These are phyloP conservation scores for Claviceps sp. DNA, from an alignment of 2,329 filamentous ascomycete species.

Conservation along the genomic window DNA sequence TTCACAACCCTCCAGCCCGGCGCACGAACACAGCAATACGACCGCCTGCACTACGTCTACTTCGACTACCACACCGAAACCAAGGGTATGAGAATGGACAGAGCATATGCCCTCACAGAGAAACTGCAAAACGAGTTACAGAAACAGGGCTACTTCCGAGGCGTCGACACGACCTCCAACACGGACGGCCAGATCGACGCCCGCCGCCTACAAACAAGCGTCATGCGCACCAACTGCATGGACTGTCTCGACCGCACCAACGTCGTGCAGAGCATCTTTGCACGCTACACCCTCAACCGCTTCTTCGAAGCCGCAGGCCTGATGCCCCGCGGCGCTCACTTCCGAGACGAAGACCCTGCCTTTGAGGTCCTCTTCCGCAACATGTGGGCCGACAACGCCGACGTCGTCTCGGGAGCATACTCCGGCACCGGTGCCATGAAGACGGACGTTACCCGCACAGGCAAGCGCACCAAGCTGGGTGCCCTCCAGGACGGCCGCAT, in stretches of 20 bases:
- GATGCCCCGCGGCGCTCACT: constrained; percentile 60
- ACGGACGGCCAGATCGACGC: constrained; percentile 62
- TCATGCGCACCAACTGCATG: constrained; percentile 98
- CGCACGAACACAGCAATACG: constrained; percentile 48
- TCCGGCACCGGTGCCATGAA: constrained; percentile 95
- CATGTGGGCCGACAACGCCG: constrained; percentile 96
- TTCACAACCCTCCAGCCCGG: constrained; percentile 63
- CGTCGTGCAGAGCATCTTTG: constrained; percentile 94
- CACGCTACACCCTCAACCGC: constrained; percentile 73
- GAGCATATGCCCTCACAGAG: constrained; percentile 75
- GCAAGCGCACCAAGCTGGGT: constrained; percentile 72
- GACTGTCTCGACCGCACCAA: constrained; percentile 97
- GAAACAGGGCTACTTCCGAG: constrained; percentile 83
- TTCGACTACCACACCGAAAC: constrained; percentile 99
- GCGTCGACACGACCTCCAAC: constrained; percentile 68
- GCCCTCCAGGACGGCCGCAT: constrained; percentile 79
- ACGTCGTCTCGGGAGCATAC: constrained; percentile 84
- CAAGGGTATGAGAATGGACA: constrained; percentile 87
- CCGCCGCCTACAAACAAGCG: constrained; percentile 68
- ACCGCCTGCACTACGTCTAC: constrained; percentile 89
- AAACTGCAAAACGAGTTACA: constrained; percentile 63
- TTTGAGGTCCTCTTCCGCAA: constrained; percentile 94
- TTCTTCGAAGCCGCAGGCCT: constrained; percentile 79
- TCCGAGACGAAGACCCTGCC: constrained; percentile 58
- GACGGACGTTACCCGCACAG: constrained; percentile 94